Conservation (phyloP, 768 basidiomycete species). For the Mrakia gelida region DNA sequence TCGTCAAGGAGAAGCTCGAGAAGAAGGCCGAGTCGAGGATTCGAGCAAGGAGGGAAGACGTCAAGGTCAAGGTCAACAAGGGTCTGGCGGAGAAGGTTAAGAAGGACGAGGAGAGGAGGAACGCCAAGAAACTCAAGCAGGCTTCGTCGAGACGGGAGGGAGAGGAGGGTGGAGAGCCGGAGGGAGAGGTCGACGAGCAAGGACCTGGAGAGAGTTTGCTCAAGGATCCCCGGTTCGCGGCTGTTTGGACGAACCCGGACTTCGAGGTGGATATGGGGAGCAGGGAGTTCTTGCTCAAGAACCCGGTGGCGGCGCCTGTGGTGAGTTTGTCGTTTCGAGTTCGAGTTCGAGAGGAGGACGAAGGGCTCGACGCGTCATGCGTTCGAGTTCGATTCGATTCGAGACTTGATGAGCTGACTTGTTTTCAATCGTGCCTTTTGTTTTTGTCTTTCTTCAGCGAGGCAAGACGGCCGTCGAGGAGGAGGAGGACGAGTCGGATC, state of each 20-base stretch:
- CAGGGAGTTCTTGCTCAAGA: slow-evolving; percentile 87
- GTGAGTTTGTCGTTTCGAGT: slow-evolving; percentile 42
- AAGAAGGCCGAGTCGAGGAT: slow-evolving; percentile 91
- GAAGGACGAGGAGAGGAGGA: slow-evolving; percentile 47
- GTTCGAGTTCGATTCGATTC: too few relatives aligned
- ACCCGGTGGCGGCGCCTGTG: slow-evolving; percentile 62
- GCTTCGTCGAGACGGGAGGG: slow-evolving; percentile 32
- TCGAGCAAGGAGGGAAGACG: slow-evolving; percentile 65
- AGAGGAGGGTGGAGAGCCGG: slow-evolving; percentile 25
- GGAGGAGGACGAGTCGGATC: slow-evolving; percentile 82
- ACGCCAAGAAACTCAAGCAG: slow-evolving; percentile 39
- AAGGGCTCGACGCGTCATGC: not conserved
- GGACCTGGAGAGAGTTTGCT: slow-evolving; percentile 52
- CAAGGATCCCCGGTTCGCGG: slow-evolving; percentile 81
- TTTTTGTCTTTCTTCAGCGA: slow-evolving; percentile 39
- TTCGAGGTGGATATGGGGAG: slow-evolving; percentile 85
- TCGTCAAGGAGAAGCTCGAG: slow-evolving; percentile 83
- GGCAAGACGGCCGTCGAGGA: slow-evolving; percentile 76
- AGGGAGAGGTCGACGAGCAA: slow-evolving; percentile 24
- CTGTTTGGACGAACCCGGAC: slow-evolving; percentile 83
- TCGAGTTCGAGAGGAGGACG: too few relatives aligned
- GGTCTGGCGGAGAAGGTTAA: slow-evolving; percentile 79
- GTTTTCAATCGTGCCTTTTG: slow-evolving; percentile 1
- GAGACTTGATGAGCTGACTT: not conserved
- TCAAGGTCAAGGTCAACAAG: slow-evolving; percentile 64